Evolutionary conservation across 257 asterid genomes (phyloP).

Genomic region (Petunia axillaris): DNA sequence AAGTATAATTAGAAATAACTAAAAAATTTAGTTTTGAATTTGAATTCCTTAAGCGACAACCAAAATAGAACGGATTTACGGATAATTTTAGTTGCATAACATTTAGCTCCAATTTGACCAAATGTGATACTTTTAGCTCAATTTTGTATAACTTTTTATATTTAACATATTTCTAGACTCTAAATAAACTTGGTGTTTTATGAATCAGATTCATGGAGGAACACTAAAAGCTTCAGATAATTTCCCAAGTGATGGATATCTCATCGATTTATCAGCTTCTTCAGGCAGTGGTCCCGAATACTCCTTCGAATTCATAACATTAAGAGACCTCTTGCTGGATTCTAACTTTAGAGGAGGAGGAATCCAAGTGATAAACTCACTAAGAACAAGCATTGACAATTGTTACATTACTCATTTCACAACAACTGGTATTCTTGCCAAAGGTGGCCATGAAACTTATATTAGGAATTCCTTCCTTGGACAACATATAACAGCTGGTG

Average conservation of each 20-base stretch:
- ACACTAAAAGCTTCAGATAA: constrained; percentile 68
- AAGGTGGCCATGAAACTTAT: constrained; percentile 82
- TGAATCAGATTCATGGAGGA: constrained; percentile 82
- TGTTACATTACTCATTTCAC: constrained; percentile 76
- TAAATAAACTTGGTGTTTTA: not conserved
- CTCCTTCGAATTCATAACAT: constrained; percentile 68
- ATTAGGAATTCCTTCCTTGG: constrained; percentile 75
- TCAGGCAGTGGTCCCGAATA: constrained; percentile 43
- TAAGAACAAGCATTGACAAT: constrained; percentile 74
- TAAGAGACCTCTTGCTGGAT: constrained; percentile 69
- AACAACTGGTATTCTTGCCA: constrained; percentile 65
- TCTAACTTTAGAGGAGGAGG: constrained; percentile 80
- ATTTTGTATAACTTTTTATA: not conserved
- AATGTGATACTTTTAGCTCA: not conserved
- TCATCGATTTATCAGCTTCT: constrained; percentile 65
- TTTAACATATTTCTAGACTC: not conserved
- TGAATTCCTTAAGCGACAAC: too few relatives aligned
- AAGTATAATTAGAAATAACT: too few relatives aligned
- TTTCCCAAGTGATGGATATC: constrained; percentile 63
- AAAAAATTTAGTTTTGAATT: too few relatives aligned
- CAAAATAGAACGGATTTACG: too few relatives aligned
- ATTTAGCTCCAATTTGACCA: not conserved
- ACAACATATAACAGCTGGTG: constrained; percentile 84
- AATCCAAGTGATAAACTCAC: constrained; percentile 64
- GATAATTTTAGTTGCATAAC: not conserved